phyloP scores from a whole-genome alignment of 345 rosid species.

The Citrus mangshanensis region DNA sequence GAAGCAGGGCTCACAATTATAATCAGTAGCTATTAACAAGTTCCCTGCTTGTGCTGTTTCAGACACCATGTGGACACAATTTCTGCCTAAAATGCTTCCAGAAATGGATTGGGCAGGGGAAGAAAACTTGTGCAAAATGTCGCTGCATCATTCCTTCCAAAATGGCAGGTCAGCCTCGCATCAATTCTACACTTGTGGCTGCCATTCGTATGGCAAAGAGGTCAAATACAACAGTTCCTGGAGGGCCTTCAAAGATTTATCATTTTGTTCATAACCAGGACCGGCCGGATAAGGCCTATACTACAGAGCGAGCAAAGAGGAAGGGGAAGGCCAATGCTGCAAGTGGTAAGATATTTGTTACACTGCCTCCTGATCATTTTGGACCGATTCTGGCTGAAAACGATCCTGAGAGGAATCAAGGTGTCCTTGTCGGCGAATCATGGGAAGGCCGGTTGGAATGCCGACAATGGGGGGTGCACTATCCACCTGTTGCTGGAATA shows the following conservation, averaged over 20 bases:
- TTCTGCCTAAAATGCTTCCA: constrained; percentile 67
- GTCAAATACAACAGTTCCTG: constrained; percentile 25
- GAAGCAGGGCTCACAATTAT: not conserved
- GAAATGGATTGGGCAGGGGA: constrained; percentile 54
- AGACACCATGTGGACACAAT: constrained; percentile 75
- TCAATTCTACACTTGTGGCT: constrained; percentile 47
- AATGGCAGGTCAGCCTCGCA: constrained; percentile 56
- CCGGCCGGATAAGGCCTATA: constrained; percentile 57
- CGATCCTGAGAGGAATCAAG: constrained; percentile 58
- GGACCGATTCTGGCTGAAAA: constrained; percentile 67
- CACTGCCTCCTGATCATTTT: constrained; percentile 56
- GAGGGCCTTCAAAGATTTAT: constrained; percentile 21
- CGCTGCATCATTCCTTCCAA: constrained; percentile 42
- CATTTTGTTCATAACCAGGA: constrained; percentile 52
- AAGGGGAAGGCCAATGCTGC: constrained; percentile 62
- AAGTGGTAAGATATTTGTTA: constrained; percentile 69
- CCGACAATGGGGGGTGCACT: constrained; percentile 78
- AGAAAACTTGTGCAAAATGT: constrained; percentile 53
- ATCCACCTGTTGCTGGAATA: constrained; percentile 56
- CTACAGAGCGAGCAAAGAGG: constrained; percentile 52
- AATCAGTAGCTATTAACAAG: not conserved
- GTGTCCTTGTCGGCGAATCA: constrained; percentile 64
- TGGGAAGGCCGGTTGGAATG: constrained; percentile 63
- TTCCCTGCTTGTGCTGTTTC: constrained; percentile 22
- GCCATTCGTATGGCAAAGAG: constrained; percentile 57